Evolutionary conservation across 306 rosid genomes (phyloP).

Genomic region (Inga oerstediana): DNA sequence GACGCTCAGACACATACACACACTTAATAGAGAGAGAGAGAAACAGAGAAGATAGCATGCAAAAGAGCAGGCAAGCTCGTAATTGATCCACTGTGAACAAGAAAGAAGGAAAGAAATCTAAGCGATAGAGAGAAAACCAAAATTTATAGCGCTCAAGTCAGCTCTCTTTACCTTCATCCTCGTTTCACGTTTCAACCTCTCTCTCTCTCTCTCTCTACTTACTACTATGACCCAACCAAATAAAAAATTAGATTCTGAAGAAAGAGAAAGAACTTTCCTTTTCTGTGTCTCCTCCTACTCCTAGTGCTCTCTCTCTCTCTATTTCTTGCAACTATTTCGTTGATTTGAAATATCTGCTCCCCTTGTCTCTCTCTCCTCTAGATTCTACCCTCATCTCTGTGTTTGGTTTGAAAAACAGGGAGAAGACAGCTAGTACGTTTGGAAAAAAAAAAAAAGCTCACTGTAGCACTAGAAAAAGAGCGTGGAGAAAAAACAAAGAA

Average conservation of each 20-base stretch:
- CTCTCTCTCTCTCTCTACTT: background rate
- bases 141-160: background rate
- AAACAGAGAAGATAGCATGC: too few relatives aligned
- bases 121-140: background rate
- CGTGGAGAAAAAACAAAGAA: background rate
- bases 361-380: slow-evolving; percentile 12
- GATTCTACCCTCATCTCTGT: slow-evolving; percentile 32
- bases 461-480: background rate
- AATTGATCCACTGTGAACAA: background rate
- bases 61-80: background rate
- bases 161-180: background rate
- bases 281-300: background rate
- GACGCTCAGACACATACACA: background rate
- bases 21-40: too few relatives aligned
- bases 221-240: background rate
- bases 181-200: background rate
- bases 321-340: slow-evolving; percentile 6
- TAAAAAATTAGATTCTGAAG: slow-evolving; percentile 10
- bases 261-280: slow-evolving; percentile 31
- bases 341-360: slow-evolving; percentile 19
- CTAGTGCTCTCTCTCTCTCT: background rate
- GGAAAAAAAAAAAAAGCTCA: background rate
- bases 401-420: slow-evolving; percentile 27
- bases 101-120: background rate
- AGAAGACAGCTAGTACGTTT: slow-evolving; percentile 9